Evolutionary conservation across 495 filamentous ascomycete species (phyloP), one percentile per base, ranked within the genome.

Genomic region (Aspergillus leporis): DNA sequence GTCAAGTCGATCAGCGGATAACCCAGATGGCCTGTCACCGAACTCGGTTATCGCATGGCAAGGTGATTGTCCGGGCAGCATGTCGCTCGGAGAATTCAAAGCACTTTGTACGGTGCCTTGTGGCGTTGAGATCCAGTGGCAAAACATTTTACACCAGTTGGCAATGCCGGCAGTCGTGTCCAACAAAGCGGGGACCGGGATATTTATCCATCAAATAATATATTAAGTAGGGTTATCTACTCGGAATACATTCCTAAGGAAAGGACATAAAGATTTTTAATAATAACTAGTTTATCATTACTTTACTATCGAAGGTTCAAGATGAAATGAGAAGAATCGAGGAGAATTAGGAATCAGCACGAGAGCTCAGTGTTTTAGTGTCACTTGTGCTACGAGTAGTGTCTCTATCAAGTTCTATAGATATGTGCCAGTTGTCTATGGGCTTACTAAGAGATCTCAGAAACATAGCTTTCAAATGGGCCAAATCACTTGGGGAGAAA

Each of bases 121-220:
- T 0, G 83, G 83, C 1, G 58, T 75, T 25, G 61, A 67, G 0
- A 66, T 86, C 28, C 82, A 86, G 48, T 84, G 82, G 80, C 63
- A 77, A 31, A 86, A 86, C 48, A 77, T 87, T 16, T 64, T 82
- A 0, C 59, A 74, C 16, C 78, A 87, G 59, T 66, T 88, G 18
- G 61, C 63, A 1, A 64, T 69, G 5, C 78, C 78, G 3, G 70
- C 67, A 9, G 36, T 88, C 1, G 73, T 78, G 43, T 77, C 80
- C 43, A 81, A 73, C 22, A 75, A 78, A 22, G 52, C 71, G 6
- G 72, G 80, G 23, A 81, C 81, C 0, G 61, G 62, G 7, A 53
- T 78, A 0, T 69, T 85, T 25, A 47, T 85, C 5, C 63, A 76
- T 13, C 85, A 87, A 59, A 73, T 78, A 14, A 73, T 74, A 28